phyloP scores from a whole-genome alignment of 352 stramenopile genomes.

The Phytophthora fragariaefolia region DNA sequence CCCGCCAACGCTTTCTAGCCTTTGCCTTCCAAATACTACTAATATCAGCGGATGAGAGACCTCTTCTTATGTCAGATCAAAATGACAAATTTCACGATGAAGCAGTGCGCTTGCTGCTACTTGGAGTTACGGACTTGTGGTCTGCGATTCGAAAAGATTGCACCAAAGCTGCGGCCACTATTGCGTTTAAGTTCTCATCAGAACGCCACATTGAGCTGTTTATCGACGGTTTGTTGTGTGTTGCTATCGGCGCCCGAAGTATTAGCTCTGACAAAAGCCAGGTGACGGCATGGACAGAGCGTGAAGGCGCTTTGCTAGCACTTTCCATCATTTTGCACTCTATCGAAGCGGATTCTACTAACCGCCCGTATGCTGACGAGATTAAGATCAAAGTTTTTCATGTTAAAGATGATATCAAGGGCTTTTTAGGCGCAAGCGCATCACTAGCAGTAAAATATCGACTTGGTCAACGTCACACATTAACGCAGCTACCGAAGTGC shows the following conservation, averaged over 20 bases:
- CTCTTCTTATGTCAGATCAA: constrained; percentile 2
- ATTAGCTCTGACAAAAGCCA: constrained; percentile 34
- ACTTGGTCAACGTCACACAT: constrained; percentile 31
- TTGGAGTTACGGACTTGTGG: constrained; percentile 72
- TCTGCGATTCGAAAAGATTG: constrained; percentile 70
- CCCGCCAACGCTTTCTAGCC: constrained; percentile 43
- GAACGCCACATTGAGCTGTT: constrained; percentile 46
- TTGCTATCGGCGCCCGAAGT: constrained; percentile 34
- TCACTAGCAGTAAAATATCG: constrained; percentile 34
- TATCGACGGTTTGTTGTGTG: constrained; percentile 48
- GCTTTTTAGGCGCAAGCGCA: constrained; percentile 14
- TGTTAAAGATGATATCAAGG: constrained; percentile 42
- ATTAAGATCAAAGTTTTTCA: constrained; percentile 22
- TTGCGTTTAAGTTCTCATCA: constrained; percentile 41
- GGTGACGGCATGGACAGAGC: constrained; percentile 46
- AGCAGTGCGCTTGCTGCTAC: constrained; percentile 41
- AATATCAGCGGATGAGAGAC: neutral
- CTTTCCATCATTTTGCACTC: constrained; percentile 44
- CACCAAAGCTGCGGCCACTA: constrained; percentile 22
- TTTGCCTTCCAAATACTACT: constrained; percentile 43
- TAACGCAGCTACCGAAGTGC: constrained; percentile 32
- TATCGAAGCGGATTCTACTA: constrained; percentile 30
- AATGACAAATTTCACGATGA: constrained; percentile 35
- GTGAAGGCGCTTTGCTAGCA: constrained; percentile 56
- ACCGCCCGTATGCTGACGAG: neutral